Evolutionary conservation across 805 yeast genomes (phyloP), one percentile per base, ranked within the genome.

Genomic region (Yarrowia osloensis): DNA sequence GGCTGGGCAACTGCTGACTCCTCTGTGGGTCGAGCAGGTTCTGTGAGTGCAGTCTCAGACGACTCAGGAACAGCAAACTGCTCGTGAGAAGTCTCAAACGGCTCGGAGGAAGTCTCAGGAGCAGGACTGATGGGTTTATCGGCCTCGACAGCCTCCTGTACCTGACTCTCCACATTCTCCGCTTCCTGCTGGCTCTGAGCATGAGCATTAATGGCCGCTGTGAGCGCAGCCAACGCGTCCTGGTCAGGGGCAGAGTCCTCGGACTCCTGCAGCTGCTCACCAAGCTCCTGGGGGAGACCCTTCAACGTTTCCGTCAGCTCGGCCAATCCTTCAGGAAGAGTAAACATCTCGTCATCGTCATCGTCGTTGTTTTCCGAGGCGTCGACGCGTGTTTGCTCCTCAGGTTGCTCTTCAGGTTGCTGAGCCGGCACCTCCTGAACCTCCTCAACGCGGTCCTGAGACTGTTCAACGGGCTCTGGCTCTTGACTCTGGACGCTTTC

Each of bases 191-290:
- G 49, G 28, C 37, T 28, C 28, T 40, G 47, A 13, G 49, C 49
- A 28, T 57, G 63, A 6, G 61, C 61, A 7, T 57, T 57, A 12
- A 57, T 39, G 13, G 49, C 63, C 47, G 26, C 63, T n/a, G 63
- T 57, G 19, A 57, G 35, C 4, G 63, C 63, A n/a, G 37, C 63
- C 37, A 57, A n/a, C 21, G 63, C 63, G 63, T 57, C 63, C 22
- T 39, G 37, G 37, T 39, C 63, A n/a, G 63, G 47, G 2, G 19
- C 63, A 12, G 49, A 7, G 49, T 40, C 49, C 3, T 37, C 55
- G 17, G 59, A 52, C 40, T 22, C 59, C 29, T 19, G 21, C 28
- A 39, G n/a, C 35, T 55, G 37, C 35, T 57, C 37, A 8, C 47
- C 49, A n/a, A 19, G 19, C 13, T 40, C 63, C 37, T 40, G 31